Evolutionary conservation across 371 early-diverging fungal species (phyloP).

Genomic region (Parasitella parasitica): DNA sequence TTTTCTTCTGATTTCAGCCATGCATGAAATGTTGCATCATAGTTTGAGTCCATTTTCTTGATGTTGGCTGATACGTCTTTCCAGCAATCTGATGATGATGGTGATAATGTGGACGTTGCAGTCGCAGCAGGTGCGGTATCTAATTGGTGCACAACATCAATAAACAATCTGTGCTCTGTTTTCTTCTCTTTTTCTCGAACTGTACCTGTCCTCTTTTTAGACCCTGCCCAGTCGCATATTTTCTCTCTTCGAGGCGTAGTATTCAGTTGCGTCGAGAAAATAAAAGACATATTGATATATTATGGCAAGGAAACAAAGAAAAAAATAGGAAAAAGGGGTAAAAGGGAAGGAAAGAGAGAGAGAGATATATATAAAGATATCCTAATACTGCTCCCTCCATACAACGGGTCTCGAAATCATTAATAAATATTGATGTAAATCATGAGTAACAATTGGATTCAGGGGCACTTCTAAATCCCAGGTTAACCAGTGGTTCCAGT

Average conservation of each 20-base stretch:
- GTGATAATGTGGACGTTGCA: background rate
- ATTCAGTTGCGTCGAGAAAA: background rate
- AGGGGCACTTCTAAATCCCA: background rate
- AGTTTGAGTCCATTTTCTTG: slow-evolving; percentile 68
- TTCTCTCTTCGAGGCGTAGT: slow-evolving; percentile 1
- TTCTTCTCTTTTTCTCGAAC: background rate
- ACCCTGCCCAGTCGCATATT: slow-evolving; percentile 15
- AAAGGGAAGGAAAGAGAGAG: slow-evolving; percentile 9
- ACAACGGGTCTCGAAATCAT: background rate
- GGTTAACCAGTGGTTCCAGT: background rate
- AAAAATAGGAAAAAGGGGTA: slow-evolving; percentile 4
- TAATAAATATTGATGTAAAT: background rate
- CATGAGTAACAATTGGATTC: background rate
- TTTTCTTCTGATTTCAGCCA: slow-evolving; percentile 77
- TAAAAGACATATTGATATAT: background rate
- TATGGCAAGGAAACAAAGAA: background rate
- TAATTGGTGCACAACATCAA: background rate
- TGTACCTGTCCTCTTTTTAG: background rate
- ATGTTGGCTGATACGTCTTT: slow-evolving; percentile 67
- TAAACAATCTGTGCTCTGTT: background rate
- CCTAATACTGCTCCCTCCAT: background rate
- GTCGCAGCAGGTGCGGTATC: background rate
- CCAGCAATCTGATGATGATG: slow-evolving; percentile 36
- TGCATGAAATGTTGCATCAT: slow-evolving; percentile 71
- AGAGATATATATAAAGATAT: slow-evolving; percentile 1